phyloP scores from a whole-genome alignment of 1,284 basidiomycete genomes.

The Irpex rosettiformis region DNA sequence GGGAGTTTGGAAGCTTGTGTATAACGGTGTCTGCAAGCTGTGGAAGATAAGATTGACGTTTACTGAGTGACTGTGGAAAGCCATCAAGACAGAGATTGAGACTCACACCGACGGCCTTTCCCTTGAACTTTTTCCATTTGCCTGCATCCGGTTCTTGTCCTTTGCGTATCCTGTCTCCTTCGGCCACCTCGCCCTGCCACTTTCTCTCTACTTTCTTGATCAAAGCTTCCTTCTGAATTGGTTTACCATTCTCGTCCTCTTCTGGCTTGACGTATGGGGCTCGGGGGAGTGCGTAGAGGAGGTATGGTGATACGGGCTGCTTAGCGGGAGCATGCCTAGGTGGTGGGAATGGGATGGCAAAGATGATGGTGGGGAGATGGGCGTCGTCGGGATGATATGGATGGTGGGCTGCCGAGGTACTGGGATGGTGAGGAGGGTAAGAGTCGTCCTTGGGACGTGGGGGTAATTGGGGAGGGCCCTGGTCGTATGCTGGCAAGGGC shows the following conservation, averaged over 20 bases:
- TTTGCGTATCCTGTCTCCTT: neutral
- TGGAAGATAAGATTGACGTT: neutral
- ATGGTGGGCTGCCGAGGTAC: no score
- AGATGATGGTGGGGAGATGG: slow-evolving; percentile 1
- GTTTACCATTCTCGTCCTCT: neutral
- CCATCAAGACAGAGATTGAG: neutral
- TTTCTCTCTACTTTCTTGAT: neutral
- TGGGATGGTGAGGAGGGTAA: neutral
- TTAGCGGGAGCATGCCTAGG: neutral
- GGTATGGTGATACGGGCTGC: slow-evolving; percentile 1
- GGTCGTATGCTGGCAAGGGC: neutral
- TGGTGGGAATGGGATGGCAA: neutral
- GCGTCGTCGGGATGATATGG: neutral
- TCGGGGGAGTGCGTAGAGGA: neutral
- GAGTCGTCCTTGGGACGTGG: neutral
- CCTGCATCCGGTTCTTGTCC: neutral
- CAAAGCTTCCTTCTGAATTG: neutral
- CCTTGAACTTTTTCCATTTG: slow-evolving; percentile 1
- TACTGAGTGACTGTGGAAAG: neutral
- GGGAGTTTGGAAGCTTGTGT: neutral
- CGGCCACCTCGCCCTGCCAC: neutral
- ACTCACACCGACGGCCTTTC: neutral
- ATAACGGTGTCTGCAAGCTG: neutral
- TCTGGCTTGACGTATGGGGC: neutral
- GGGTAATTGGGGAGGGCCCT: neutral